These are phyloP conservation scores for Pleurotus sapidus DNA, from an alignment of 768 basidiomycete species.

Conservation along the genomic window DNA sequence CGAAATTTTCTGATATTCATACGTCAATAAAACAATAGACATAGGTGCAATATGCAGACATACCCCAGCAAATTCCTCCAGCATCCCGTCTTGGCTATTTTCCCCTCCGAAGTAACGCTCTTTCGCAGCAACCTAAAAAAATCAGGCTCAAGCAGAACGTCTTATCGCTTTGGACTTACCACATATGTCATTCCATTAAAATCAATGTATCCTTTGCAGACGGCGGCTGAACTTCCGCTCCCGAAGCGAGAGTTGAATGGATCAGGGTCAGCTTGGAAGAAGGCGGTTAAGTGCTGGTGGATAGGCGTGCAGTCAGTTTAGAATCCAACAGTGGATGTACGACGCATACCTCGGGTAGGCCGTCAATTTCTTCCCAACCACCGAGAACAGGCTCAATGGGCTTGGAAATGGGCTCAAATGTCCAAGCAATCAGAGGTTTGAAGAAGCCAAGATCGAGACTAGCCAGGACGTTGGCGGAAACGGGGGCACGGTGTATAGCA, in stretches of 20 bases:
- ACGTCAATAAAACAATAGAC: not conserved
- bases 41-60: not conserved
- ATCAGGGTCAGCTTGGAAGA: not conserved
- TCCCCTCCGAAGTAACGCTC: not conserved
- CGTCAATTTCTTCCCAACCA: not conserved
- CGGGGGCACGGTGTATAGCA: no score
- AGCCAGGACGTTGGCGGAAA: no score
- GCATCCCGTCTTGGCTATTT: not conserved
- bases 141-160: not conserved
- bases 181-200: not conserved
- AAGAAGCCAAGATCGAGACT: not conserved
- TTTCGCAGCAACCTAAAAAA: not conserved
- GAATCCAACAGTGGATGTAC: not conserved
- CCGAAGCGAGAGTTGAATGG: not conserved
- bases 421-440: not conserved
- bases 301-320: not conserved
- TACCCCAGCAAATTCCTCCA: not conserved
- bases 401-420: not conserved
- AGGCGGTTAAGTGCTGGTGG: not conserved
- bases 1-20: not conserved
- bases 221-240: not conserved
- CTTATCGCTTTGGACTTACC: not conserved
- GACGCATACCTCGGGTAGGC: not conserved
- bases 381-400: not conserved
- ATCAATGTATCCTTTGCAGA: not conserved